A percentile compares a stretch with the other conserved stretches of the same genome.
phyloP scores from a whole-genome alignment of 148 eudicot genomes.

The Dianthus caryophyllus region DNA sequence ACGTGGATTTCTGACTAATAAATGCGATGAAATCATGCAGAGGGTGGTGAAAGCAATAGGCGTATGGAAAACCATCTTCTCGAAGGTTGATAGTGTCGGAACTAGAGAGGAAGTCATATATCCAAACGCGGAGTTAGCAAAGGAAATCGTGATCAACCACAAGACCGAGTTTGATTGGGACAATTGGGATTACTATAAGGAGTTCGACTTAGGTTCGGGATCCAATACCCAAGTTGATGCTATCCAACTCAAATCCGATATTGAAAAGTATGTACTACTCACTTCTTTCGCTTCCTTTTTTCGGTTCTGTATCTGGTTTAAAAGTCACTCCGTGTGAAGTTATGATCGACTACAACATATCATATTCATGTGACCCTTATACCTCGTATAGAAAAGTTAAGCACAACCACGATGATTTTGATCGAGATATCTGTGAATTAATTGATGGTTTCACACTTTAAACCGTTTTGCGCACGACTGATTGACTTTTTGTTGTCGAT shows the following conservation, averaged over 20 bases:
- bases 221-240: not conserved
- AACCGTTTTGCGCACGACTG: no score
- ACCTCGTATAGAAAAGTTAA: no score
- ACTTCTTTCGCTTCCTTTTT: not conserved
- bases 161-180: slow-evolving; percentile 15
- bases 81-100: slow-evolving; percentile 1
- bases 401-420: no score
- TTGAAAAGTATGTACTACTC: not conserved
- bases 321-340: not conserved
- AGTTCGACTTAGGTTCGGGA: not conserved
- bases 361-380: no score
- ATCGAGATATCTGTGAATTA: no score
- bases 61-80: slow-evolving; percentile 14
- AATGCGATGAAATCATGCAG: not conserved
- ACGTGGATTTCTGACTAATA: not conserved
- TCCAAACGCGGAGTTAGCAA: slow-evolving; percentile 6
- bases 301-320: not conserved
- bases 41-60: slow-evolving; percentile 13
- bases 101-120: slow-evolving; percentile 9
- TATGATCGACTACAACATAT: not conserved
- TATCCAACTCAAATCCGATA: not conserved
- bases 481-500: not conserved
- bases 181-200: slow-evolving; percentile 2
- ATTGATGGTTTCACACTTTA: no score
- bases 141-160: not conserved